Evolutionary conservation across 23 red algal species (phyloP).

Genomic region (Gracilaria domingensis): DNA sequence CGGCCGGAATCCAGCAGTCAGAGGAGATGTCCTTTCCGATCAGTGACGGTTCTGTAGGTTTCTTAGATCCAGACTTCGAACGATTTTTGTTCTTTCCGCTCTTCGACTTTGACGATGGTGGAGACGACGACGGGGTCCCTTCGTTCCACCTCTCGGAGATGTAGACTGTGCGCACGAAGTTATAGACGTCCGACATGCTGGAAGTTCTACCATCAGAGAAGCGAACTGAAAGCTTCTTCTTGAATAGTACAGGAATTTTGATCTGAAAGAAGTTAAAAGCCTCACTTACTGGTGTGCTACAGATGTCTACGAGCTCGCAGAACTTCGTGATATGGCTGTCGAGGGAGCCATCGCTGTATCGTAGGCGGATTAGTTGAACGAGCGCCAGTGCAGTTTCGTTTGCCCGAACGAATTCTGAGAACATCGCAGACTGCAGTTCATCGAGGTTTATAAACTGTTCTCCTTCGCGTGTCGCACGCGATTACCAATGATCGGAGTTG

Average conservation of each 20-base stretch:
- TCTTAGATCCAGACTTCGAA: not conserved
- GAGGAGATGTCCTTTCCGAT: not conserved
- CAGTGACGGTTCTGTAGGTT: not conserved
- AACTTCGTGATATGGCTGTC: constrained; percentile 7
- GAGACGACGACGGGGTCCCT: not conserved
- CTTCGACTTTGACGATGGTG: not conserved
- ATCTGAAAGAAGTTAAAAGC: constrained; percentile 1
- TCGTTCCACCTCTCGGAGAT: constrained; percentile 4
- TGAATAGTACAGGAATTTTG: not conserved
- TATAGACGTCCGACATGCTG: not conserved
- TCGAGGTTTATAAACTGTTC: not conserved
- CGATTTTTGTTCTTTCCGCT: not conserved
- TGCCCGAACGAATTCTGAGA: not conserved
- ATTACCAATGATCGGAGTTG: not conserved
- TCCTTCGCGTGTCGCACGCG: not conserved
- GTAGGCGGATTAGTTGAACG: not conserved
- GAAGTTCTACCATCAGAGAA: not conserved
- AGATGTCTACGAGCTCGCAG: constrained; percentile 10
- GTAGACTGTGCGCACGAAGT: not conserved
- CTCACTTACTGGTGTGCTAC: not conserved
- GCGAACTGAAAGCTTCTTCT: not conserved
- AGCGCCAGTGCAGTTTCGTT: not conserved
- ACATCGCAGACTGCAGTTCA: not conserved
- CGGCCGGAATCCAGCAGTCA: not conserved
- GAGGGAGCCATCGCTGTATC: not conserved